Evolutionary conservation across 179 eudicot species (phyloP).

Genomic region (Dionaea muscipula): DNA sequence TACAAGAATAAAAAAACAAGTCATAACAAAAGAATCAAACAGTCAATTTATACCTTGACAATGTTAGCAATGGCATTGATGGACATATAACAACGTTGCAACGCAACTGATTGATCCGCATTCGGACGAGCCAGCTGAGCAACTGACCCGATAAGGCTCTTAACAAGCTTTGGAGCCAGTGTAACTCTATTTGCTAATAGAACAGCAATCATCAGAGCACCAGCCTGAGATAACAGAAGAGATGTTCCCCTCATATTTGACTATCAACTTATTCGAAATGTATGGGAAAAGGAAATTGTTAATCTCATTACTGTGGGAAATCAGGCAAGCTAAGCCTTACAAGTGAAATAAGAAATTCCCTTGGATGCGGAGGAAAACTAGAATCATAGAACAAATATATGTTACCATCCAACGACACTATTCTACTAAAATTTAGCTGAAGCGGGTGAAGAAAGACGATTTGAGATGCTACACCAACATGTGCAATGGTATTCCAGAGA

Average conservation of each 20-base stretch:
- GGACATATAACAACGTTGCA: slow-evolving; percentile 52
- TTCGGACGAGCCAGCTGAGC: slow-evolving; percentile 50
- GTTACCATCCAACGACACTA: too few species aligned
- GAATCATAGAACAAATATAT: too few species aligned
- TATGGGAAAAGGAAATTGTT: slow-evolving; percentile 4
- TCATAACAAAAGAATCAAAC: background rate
- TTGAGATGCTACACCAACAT: too few species aligned
- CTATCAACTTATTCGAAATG: too few species aligned
- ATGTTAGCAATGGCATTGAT: slow-evolving; percentile 60
- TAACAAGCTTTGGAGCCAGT: slow-evolving; percentile 52
- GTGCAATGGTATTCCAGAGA: too few species aligned
- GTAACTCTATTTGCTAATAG: slow-evolving; percentile 54
- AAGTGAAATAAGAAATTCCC: too few species aligned
- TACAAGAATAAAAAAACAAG: background rate
- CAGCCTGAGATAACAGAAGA: slow-evolving; percentile 33
- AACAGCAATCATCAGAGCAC: slow-evolving; percentile 68
- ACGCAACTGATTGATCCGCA: slow-evolving; percentile 39
- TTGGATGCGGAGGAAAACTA: too few species aligned
- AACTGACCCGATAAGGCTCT: slow-evolving; percentile 47
- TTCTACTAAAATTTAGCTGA: too few species aligned
- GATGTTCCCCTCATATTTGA: background rate
- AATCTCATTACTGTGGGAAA: too few species aligned
- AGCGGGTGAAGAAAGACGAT: too few species aligned
- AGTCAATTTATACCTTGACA: slow-evolving; percentile 41
- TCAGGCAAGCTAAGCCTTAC: too few species aligned